Evolutionary conservation across 2,329 filamentous ascomycete genomes (phyloP), one percentile per base, ranked within the genome.

Genomic region (Hymenoscyphus repandus): DNA sequence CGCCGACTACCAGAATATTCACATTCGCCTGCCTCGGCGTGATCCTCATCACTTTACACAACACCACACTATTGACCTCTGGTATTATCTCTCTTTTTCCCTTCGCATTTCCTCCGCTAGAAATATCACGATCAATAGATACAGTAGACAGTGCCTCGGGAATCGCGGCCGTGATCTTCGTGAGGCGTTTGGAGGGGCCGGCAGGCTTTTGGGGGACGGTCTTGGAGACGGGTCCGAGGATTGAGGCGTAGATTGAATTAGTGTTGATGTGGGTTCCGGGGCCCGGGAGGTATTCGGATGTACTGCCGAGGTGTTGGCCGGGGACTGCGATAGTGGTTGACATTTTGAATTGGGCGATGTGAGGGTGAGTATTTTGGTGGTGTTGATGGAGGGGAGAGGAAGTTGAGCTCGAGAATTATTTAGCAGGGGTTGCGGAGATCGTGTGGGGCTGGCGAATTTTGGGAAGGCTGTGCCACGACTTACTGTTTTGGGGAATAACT

Each of bases 31-130:
- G 90, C 55, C 87, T 83, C 42, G 88, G 86, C 68, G 88, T 86
- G 50, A 96, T 85, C 43, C 92, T 85, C 33, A 89, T 89, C 37
- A 99, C 88, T 33, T 87, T 83, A 57, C 88, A 90, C 36, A 99
- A 79, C 36, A 97, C 89, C 13, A 83, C 76, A 61, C 86, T 86
- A 63, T 84, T 81, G 37, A 96, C 88, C 59, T 88, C 82, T 1
- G 93, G 93, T 6, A 96, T 77, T 47, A 90, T 80, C 67, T 90
- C 87, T 54, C 80, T 79, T 67, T 80, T 81, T 44, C 68, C 65
- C 51, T 57, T 58, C 47, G 45, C 47, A 33, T 51, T 55, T 37
- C 36, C 47, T 27, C 22, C 38, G 27, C n/a, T n/a, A n/a, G 62
- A 54, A 7, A 62, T 50, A 38, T 55, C 54, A 36, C 63, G 49